Base-by-base conservation (phyloP, 108 stramenopile genomes). In the Stephanodiscus minutulus region DNA sequence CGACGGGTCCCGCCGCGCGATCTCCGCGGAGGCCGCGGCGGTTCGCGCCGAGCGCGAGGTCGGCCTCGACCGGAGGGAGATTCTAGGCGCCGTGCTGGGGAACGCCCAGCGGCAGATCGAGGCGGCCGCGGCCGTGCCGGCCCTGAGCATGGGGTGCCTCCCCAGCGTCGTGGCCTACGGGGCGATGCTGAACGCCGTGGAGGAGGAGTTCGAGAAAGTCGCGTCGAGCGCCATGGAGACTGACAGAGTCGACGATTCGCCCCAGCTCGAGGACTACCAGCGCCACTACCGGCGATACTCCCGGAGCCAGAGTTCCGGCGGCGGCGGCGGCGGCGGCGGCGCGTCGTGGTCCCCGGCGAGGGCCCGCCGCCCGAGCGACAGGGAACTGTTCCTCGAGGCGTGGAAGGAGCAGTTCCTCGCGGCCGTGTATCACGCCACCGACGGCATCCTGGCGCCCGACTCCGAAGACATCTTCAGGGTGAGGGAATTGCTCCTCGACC, bases 91-190 rank as follows among this genome's bases (percentile, higher is more conserved):
- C 20, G 52, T 77, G 10, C 47, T 77, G 44, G 52, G 55, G 25
- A 63, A 56, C 31, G 63, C 76, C 25, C 61, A 69, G 61, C 69
- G 28, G 58, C 76, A 70, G 64, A 77, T 61, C 35, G 76, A 77
- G 52, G 48, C 57, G 21, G 76, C 76, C 15, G 41, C 76, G 37
- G 65, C 69, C 43, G 54, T 70, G 17, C 76, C 76, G 11, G 22
- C 54, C 10, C 61, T 77, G 47, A 66, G 69, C 15, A 68, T 77
- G 52, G 76, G 76, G 15, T 77, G 68, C 41, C 58, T 77, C 28
- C 74, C 87, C 6, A 86, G 86, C 47, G 62, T 73, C 15, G 78
- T 91, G 58, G 80, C 87, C 22, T 91, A 86, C 64, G 75, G 81
- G 11, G 74, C 87, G 17, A 66, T 91, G 10, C 63, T 91, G 17